Conservation (phyloP, 2,329 filamentous ascomycete genomes). For the Monosporascus sp. region DNA sequence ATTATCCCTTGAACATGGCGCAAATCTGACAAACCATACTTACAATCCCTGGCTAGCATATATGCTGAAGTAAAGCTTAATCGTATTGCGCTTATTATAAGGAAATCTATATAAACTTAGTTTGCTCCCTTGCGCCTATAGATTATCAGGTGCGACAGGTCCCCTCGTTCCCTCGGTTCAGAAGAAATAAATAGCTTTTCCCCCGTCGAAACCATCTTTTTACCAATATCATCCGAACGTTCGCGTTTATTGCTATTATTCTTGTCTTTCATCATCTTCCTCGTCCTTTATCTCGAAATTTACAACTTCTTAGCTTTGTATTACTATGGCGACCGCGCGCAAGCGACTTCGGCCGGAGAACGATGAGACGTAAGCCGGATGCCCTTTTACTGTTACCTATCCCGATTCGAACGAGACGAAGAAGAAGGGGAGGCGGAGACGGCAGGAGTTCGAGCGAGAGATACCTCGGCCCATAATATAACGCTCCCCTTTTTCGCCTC, state of each 20-base stretch:
- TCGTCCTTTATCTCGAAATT: too few species aligned
- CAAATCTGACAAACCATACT: not conserved
- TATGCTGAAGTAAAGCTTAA: too few species aligned
- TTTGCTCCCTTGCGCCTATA: not conserved
- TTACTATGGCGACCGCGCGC: slow-evolving; percentile 35
- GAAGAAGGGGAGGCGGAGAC: slow-evolving; percentile 38
- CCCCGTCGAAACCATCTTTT: not conserved
- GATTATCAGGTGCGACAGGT: not conserved
- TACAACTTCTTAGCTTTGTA: not conserved
- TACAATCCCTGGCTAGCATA: not conserved
- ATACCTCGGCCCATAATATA: slow-evolving; percentile 40
- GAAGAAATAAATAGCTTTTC: not conserved
- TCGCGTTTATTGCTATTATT: too few species aligned
- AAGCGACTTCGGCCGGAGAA: slow-evolving; percentile 47
- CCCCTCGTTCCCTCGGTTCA: not conserved
- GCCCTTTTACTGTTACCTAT: slow-evolving; percentile 44
- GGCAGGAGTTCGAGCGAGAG: slow-evolving; percentile 40
- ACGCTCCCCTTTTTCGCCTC: slow-evolving; percentile 49
- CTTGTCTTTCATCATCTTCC: not conserved
- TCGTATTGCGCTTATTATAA: not conserved
- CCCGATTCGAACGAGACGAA: slow-evolving; percentile 45
- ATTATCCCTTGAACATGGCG: too few species aligned
- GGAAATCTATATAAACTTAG: not conserved
- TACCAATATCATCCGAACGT: too few species aligned
- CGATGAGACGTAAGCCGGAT: slow-evolving; percentile 50